Conservation (phyloP, 2,329 filamentous ascomycete species). For the Parastagonospora nodorum region DNA sequence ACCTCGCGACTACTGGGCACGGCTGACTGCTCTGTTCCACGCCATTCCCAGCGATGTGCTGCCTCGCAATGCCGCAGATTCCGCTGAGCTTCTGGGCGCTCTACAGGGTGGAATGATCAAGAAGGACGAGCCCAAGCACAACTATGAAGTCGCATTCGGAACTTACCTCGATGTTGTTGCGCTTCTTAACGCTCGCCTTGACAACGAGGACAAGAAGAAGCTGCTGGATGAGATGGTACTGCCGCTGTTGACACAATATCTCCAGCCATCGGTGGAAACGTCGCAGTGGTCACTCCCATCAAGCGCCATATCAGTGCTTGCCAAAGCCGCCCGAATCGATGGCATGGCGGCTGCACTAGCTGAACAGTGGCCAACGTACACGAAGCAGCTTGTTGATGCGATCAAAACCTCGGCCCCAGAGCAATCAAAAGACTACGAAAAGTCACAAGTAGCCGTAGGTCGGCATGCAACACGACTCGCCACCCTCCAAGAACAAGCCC, state of each 20-base stretch:
- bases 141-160: constrained; percentile 72
- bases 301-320: constrained; percentile 46
- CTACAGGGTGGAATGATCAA: constrained; percentile 72
- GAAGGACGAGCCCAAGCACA: constrained; percentile 74
- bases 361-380: constrained; percentile 67
- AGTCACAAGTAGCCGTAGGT: constrained; percentile 72
- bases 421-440: constrained; percentile 75
- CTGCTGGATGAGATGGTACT: constrained; percentile 56
- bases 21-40: constrained; percentile 65
- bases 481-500: constrained; percentile 53
- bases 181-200: constrained; percentile 48
- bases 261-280: constrained; percentile 53
- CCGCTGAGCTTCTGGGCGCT: constrained; percentile 67
- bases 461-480: constrained; percentile 69
- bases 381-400: constrained; percentile 64
- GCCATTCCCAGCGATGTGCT: constrained; percentile 62
- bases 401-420: constrained; percentile 80
- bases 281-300: constrained; percentile 58
- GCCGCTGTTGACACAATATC: constrained; percentile 60
- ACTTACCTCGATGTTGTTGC: constrained; percentile 71
- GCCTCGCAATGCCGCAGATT: constrained; percentile 58
- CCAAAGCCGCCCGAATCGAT: constrained; percentile 49
- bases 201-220: constrained; percentile 52
- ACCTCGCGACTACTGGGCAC: constrained; percentile 72
- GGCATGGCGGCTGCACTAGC: constrained; percentile 56